A percentile compares a stretch with the other conserved stretches of the same genome.
Conservation (phyloP, 176 grass and related monocot species). For the Areca catechu region DNA sequence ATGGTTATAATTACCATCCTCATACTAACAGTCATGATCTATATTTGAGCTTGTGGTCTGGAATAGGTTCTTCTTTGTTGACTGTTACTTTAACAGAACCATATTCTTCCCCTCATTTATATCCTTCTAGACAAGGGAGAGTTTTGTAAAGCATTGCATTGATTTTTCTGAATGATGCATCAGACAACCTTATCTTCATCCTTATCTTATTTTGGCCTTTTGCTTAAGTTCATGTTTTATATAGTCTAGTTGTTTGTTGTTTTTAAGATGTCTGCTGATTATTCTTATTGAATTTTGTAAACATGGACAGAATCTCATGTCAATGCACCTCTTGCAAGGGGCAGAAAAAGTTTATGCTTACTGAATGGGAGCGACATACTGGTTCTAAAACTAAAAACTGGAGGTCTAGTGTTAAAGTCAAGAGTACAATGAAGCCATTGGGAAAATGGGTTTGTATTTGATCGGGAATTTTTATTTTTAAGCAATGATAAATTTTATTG, state of each 20-base stretch:
- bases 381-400: slow-evolving; percentile 23
- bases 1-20: too few species aligned
- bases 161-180: too few species aligned
- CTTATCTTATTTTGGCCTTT: too few species aligned
- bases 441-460: slow-evolving; percentile 16
- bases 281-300: background rate
- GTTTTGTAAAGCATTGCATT: too few species aligned
- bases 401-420: slow-evolving; percentile 20
- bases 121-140: too few species aligned
- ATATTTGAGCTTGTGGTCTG: too few species aligned
- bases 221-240: too few species aligned
- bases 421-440: slow-evolving; percentile 8
- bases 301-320: slow-evolving; percentile 10
- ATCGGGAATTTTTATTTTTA: background rate
- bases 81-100: too few species aligned
- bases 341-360: slow-evolving; percentile 27
- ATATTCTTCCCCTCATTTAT: too few species aligned
- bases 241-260: background rate
- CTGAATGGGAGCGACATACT: slow-evolving; percentile 23
- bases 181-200: too few species aligned
- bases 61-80: too few species aligned
- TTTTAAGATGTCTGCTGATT: slow-evolving; percentile 4
- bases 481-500: background rate
- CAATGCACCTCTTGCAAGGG: slow-evolving; percentile 11
- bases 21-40: too few species aligned